Percentiles rank a stretch among this genome's conserved stretches.
Evolutionary conservation across 805 yeast genomes (phyloP).

Genomic region (Candida sonorensis): DNA sequence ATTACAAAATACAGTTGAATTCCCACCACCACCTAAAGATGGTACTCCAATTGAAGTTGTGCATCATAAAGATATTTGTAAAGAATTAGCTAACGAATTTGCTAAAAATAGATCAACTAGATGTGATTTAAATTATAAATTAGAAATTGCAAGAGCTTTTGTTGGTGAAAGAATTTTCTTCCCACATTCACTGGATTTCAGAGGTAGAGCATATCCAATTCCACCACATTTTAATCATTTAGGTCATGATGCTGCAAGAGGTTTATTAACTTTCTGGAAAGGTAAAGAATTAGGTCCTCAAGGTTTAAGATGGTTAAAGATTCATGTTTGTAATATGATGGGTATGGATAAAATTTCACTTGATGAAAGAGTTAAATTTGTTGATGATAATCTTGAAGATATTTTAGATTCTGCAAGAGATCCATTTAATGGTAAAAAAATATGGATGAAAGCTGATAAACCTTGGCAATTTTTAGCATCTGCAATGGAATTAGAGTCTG

Average conservation of each 20-base stretch:
- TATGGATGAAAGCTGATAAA: constrained; percentile 73
- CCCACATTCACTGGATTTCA: constrained; percentile 76
- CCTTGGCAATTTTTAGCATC: constrained; percentile 80
- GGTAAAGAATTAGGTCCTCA: constrained; percentile 59
- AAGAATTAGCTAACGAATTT: constrained; percentile 50
- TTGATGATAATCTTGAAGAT: constrained; percentile 49
- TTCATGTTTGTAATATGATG: constrained; percentile 65
- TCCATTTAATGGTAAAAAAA: constrained; percentile 49
- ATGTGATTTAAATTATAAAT: constrained; percentile 88
- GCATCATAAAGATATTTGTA: constrained; percentile 61
- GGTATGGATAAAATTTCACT: constrained; percentile 73
- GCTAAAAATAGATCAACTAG: constrained; percentile 75
- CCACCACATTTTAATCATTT: constrained; percentile 77
- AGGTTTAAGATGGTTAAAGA: constrained; percentile 70
- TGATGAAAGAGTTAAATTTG: constrained; percentile 53
- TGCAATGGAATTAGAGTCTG: constrained; percentile 59
- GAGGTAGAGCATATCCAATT: constrained; percentile 81
- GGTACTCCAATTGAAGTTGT: constrained; percentile 68
- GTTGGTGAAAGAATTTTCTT: constrained; percentile 71
- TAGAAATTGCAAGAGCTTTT: constrained; percentile 93
- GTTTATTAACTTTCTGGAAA: constrained; percentile 68
- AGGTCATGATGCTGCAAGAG: constrained; percentile 73
- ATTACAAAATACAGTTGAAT: constrained; percentile 32
- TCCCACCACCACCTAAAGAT: constrained; percentile 53
- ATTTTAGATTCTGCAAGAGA: constrained; percentile 52